Evolutionary conservation across 2,329 filamentous ascomycete species (phyloP), one percentile per base, ranked within the genome.

Genomic region (Penicillium janthinellum): DNA sequence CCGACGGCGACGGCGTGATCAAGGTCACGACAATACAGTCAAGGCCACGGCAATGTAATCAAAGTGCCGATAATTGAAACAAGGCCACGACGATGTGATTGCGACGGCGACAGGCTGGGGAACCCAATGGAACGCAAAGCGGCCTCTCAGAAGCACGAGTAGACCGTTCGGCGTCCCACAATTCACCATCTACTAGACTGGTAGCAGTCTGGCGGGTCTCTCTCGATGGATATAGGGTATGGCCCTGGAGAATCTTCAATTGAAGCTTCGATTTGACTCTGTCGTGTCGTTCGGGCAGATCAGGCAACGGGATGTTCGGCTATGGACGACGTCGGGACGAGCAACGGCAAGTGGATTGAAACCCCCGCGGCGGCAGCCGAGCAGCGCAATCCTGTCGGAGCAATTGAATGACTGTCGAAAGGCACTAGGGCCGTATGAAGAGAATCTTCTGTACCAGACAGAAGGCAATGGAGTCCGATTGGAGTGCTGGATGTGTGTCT

Each of bases 61-160:
- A 25, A 25, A 5, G 25, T 25, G 25, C 25, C 25, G 25, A 25
- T 25, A 25, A 4, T 25, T 25, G 25, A 25, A 25, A 8, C 5
- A 31, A 31, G 31, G 31, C 31, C 7, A 10, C 11, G 34, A 34
- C 47, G 45, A 39, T 48, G 58, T 47, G 55, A 50, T 48, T 57
- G 28, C 50, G 44, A 50, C 57, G 12, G 44, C 25, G 59, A 64
- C 70, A 75, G 76, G 76, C 75, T 77, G 76, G 74, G 75, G 78
- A 78, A 78, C 75, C 78, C 76, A 75, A 80, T 80, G 78, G 78
- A 81, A 81, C 78, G 79, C 79, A 79, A 80, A 79, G 74, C 77
- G 77, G 78, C 75, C 78, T 80, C 79, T 80, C 79, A 78, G 49
- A 52, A 52, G 61, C 67, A 61, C 55, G 79, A 81, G 79, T 69